Evolutionary conservation across 177 flowering plant species (phyloP).

Genomic region (Vitis hybrid): DNA sequence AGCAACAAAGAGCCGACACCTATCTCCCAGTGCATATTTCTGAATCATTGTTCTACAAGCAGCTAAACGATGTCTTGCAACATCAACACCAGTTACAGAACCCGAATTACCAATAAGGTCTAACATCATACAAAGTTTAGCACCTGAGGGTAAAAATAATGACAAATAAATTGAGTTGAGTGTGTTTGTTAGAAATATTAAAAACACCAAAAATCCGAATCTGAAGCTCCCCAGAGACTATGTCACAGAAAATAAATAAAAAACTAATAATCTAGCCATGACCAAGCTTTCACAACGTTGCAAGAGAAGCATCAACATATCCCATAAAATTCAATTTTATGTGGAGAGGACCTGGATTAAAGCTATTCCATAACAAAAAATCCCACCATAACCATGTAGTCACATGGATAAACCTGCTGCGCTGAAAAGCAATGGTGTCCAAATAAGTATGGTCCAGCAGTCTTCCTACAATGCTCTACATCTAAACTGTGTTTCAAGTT

Average conservation of each 20-base stretch:
- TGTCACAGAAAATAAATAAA: not conserved
- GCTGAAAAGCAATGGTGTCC: not conserved
- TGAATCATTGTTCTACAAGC: slow-evolving; percentile 89
- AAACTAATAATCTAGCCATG: not conserved
- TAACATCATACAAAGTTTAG: slow-evolving; percentile 87
- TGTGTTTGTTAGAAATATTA: not conserved
- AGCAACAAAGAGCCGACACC: slow-evolving; percentile 89
- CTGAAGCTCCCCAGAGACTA: no score
- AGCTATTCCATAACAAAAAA: no score
- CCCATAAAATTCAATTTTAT: no score
- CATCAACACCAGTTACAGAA: slow-evolving; percentile 89
- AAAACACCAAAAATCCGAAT: no score
- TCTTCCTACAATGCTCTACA: no score
- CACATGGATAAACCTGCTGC: no score
- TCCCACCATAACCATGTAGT: no score
- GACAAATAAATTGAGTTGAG: not conserved
- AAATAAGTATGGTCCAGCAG: not conserved
- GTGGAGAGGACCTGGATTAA: no score
- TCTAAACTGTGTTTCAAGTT: no score
- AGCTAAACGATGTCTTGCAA: slow-evolving; percentile 83
- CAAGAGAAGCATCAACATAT: no score
- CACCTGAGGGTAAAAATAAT: slow-evolving; percentile 52
- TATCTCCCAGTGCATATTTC: slow-evolving; percentile 75
- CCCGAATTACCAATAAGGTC: slow-evolving; percentile 85
- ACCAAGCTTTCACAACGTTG: no score